Evolutionary conservation across 768 basidiomycete species (phyloP).

Genomic region (Tubosaeta brunneosetosa): DNA sequence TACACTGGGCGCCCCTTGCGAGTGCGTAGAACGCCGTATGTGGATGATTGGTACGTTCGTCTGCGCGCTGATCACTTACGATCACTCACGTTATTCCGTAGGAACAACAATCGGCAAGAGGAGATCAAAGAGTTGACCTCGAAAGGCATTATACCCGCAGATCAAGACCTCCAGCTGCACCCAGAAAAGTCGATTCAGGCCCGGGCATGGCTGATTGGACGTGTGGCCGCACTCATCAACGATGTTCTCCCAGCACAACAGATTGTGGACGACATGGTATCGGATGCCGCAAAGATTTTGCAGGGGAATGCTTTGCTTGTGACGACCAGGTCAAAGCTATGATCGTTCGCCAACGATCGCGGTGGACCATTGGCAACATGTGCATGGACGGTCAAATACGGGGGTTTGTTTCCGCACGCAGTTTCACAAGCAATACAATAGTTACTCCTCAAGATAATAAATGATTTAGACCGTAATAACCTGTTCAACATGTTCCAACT

Average conservation of each 20-base stretch:
- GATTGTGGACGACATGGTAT: conserved; percentile 79
- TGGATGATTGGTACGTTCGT: conserved; percentile 67
- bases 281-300: conserved; percentile 48
- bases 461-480: too few relatives aligned
- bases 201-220: conserved; percentile 79
- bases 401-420: neutral
- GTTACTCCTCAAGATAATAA: too few relatives aligned
- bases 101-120: conserved; percentile 70
- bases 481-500: too few relatives aligned
- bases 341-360: neutral
- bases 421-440: too few relatives aligned
- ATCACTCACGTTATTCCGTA: conserved; percentile 21
- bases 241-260: conserved; percentile 78
- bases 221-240: conserved; percentile 67
- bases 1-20: conserved; percentile 88
- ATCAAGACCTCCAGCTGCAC: conserved; percentile 68
- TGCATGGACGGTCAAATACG: too few relatives aligned
- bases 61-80: neutral
- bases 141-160: conserved; percentile 76
- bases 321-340: conserved; percentile 49
- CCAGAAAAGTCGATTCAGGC: conserved; percentile 72
- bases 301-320: conserved; percentile 37
- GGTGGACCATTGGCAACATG: neutral
- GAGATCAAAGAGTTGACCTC: conserved; percentile 83
- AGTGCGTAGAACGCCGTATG: conserved; percentile 78